Conservation (phyloP, 495 filamentous ascomycete species). For the Tuber aestivum region DNA sequence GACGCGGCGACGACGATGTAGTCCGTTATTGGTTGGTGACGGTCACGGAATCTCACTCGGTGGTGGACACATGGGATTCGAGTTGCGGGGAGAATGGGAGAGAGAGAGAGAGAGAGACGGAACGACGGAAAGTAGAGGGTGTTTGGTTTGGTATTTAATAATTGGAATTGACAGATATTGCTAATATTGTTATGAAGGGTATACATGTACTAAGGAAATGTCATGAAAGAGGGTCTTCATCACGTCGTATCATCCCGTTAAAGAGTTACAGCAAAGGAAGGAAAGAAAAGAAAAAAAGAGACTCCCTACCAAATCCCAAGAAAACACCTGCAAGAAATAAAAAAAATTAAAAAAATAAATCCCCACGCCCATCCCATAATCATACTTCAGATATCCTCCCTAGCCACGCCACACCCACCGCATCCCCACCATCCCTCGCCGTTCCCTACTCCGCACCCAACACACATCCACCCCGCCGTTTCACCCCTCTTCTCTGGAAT, state of each 20-base stretch:
- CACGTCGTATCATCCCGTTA: not conserved
- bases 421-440: not conserved
- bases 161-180: not conserved
- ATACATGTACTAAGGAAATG: not conserved
- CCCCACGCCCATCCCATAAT: not conserved
- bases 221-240: not conserved
- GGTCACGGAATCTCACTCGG: too few relatives aligned
- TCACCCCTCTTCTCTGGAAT: constrained; percentile 44
- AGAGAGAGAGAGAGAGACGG: not conserved
- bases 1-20: too few relatives aligned
- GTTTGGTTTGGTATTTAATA: not conserved
- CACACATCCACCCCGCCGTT: not conserved
- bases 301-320: not conserved
- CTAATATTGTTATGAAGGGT: not conserved
- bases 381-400: not conserved
- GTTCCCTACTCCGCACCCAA: not conserved
- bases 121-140: not conserved
- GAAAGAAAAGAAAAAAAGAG: not conserved
- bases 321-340: not conserved
- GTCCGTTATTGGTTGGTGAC: too few relatives aligned
- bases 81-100: too few relatives aligned
- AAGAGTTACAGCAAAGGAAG: not conserved
- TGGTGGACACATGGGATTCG: too few relatives aligned
- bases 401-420: not conserved
- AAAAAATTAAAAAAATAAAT: not conserved